Evolutionary conservation across 1,284 basidiomycete genomes (phyloP), one percentile per base, ranked within the genome.

Genomic region (Heterobasidion occidentale): DNA sequence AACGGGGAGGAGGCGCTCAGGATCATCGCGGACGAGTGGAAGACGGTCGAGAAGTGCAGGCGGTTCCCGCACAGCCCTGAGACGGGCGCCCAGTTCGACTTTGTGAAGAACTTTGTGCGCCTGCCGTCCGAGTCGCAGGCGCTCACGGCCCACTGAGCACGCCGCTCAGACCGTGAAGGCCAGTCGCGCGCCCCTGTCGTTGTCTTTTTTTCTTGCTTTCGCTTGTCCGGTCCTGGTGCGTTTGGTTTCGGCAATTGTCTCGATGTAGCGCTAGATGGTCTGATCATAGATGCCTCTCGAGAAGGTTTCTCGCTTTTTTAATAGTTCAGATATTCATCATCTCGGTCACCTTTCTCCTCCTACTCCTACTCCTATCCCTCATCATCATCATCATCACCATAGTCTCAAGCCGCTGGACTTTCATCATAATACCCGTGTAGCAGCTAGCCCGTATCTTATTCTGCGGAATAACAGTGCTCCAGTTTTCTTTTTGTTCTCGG

Each of bases 41-140:
- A 79, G 65, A 77, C 75, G 3, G 87, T 90, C 51, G 86, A 86
- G 69, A 90, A 90, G 72, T 87, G 78, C 72, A 80, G 77, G 55
- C 75, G 84, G 7, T 89, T 81, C 68, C 86, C 86, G 1, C 77
- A 82, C 65, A 85, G 82, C 62, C 87, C 88, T n/a, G 87, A 90
- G 72, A 90, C 87, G 1, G 86, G 86, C 11, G 76, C 83, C 2
- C 87, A 89, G 68, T 83, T 81, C 65, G 82, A 88, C 63, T 90
- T 81, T 64, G 87, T 90, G 42, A 74, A 74, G 64, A 78, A 77
- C 63, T 87, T 76, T 61, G 61, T 57, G 17, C 58, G 58, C 9
- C 46, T 47, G 35, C 54, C 15, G 20, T 34, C n/a, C 33, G 45
- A 20, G 35, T 33, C 51, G 51, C 34, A 38, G 33, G 14, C 45